A percentile compares a stretch with the other conserved stretches of the same genome.
These are phyloP conservation scores for Pythium vanterpoolii DNA, from an alignment of 352 stramenopile genomes.

Conservation along the genomic window DNA sequence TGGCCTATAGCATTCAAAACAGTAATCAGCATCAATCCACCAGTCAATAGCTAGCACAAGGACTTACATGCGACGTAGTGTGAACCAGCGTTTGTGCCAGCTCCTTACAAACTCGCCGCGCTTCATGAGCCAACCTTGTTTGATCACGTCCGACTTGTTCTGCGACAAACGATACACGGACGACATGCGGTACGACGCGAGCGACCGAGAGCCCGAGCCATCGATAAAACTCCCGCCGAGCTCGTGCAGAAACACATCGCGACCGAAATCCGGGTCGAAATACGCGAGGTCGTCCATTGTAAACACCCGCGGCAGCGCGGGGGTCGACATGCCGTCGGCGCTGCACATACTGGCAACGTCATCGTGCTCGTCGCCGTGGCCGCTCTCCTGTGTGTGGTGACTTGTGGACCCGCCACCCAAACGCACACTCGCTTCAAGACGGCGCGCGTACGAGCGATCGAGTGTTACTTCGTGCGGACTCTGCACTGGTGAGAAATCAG, in stretches of 20 bases:
- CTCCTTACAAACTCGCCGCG: constrained; percentile 69
- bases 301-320: constrained; percentile 30
- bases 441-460: constrained; percentile 54
- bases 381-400: constrained; percentile 28
- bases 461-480: constrained; percentile 26
- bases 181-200: constrained; percentile 66
- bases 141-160: constrained; percentile 36
- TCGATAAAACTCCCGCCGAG: constrained; percentile 60
- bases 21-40: background rate
- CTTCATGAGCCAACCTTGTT: constrained; percentile 81
- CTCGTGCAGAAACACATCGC: constrained; percentile 66
- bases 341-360: constrained; percentile 7
- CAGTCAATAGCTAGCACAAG: background rate
- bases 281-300: constrained; percentile 59
- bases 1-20: constrained; percentile 25
- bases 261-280: constrained; percentile 70
- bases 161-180: constrained; percentile 54
- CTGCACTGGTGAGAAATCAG: constrained; percentile 31
- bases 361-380: constrained; percentile 16
- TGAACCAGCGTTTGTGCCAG: constrained; percentile 84
- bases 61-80: constrained; percentile 62
- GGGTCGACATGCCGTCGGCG: background rate
- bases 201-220: constrained; percentile 51
- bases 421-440: constrained; percentile 54
- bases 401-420: constrained; percentile 36